phyloP scores from a whole-genome alignment of 1,284 basidiomycete genomes.

The Sanghuangporus sanghuang region DNA sequence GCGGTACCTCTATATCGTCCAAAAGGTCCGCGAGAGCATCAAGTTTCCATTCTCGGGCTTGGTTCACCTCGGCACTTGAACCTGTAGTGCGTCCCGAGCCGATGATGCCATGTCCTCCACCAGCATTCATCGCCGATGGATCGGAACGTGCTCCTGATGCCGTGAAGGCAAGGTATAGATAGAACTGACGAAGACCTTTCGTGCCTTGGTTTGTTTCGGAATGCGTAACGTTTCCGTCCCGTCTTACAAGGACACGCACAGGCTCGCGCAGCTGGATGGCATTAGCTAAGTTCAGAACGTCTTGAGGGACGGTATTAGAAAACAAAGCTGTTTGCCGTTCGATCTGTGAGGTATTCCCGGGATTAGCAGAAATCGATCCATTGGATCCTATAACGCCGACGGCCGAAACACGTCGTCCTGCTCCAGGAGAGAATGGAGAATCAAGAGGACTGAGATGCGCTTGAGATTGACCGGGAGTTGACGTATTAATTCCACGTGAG shows the following conservation, averaged over 20 bases:
- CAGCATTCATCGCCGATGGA: slow-evolving; percentile 42
- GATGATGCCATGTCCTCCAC: slow-evolving; percentile 79
- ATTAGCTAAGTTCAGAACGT: slow-evolving; percentile 86
- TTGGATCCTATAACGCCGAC: slow-evolving; percentile 35
- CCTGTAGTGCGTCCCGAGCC: slow-evolving; percentile 75
- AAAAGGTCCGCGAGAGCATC: slow-evolving; percentile 92
- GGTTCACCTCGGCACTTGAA: slow-evolving; percentile 76
- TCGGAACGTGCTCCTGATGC: slow-evolving; percentile 68
- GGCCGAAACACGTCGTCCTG: slow-evolving; percentile 54
- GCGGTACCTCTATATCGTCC: slow-evolving; percentile 81
- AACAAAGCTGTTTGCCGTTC: slow-evolving; percentile 96
- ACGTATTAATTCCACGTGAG: slow-evolving; percentile 48
- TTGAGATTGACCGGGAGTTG: slow-evolving; percentile 25
- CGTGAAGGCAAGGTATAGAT: slow-evolving; percentile 88
- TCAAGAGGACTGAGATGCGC: slow-evolving; percentile 50
- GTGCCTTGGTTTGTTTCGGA: slow-evolving; percentile 67
- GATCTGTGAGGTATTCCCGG: slow-evolving; percentile 33
- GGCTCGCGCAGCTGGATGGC: slow-evolving; percentile 90
- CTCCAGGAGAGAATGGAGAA: slow-evolving; percentile 44
- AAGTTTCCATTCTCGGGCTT: slow-evolving; percentile 95
- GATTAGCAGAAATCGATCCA: slow-evolving; percentile 26
- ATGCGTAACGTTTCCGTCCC: slow-evolving; percentile 85
- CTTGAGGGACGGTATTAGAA: slow-evolving; percentile 91
- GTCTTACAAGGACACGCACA: slow-evolving; percentile 90
- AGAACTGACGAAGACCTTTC: slow-evolving; percentile 87